Base-by-base conservation (phyloP, 192 early-diverging fungal species). In the Coemansia pectinata region DNA sequence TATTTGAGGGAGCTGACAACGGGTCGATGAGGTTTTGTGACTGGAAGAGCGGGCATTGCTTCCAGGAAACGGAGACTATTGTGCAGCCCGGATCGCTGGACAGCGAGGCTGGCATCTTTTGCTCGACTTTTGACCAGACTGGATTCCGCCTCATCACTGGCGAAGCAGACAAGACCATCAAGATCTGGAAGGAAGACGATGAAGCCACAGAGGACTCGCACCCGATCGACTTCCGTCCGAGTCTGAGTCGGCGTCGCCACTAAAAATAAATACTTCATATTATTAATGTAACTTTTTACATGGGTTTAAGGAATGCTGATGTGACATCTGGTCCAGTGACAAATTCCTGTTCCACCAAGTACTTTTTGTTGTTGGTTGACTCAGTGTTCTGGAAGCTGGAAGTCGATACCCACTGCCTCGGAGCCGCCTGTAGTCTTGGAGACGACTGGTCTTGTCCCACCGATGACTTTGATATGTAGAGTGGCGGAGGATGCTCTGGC, bases 91-190 rank as follows among this genome's bases (percentile, higher is more conserved):
- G 98, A 48, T 98, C 96, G 12, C 77, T 99, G 40, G 94, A 95
- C 65, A 92, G 90, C 66, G 98, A 99, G 81, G 93, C 93, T 9
- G 98, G 98, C 47, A 90, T 99, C 47, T 97, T 99, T 60, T 92
- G 91, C 68, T 93, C 93, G 48, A 90, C 93, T 3, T 99, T 99
- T 89, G 98, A 99, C 73, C 88, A 88, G 55, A 95, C 96, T 19
- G 96, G 98, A 1, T 87, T 92, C 61, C 91, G 98, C 41, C 84
- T 99, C 53, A 94, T 99, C 67, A 99, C 98, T 2, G 94, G 98
- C 69, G 98, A 98, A 78, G 96, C 96, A 0, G 98, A 99, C 78
- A 99, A 99, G 84, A 95, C 95, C 1, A 95, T 99, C 79, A 99
- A 99, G 86, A 95, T 99, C 58, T 98, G 74, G 67, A 76, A 76